Base-by-base conservation (phyloP, 2,329 filamentous ascomycete species). In the Neoascochyta sp. region DNA sequence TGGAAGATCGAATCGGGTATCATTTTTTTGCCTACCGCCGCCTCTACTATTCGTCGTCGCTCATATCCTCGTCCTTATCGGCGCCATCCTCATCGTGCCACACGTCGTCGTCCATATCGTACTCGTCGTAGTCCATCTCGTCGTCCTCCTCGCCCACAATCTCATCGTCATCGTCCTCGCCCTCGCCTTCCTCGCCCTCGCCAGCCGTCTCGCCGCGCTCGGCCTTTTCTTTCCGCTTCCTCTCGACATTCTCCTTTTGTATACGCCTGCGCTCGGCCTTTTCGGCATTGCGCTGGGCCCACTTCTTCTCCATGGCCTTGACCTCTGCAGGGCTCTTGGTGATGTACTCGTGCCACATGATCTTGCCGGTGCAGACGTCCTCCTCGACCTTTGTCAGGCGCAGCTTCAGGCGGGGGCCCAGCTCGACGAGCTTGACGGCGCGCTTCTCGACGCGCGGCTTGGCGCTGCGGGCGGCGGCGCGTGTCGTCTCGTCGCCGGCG, bases 341-440 rank as follows among this genome's bases (percentile, higher is more conserved):
- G 30, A 96, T 80, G 57, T 87, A 93, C 59, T 95, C 88, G 63
- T 98, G 92, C 92, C 92, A 98, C 84, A 98, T 86, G 34, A 95
- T 76, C 60, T 87, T 92, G 27, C 92, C 92, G 15, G 77, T 75
- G 52, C 88, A 95, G 5, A 96, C 66, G 2, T 90, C 92, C 50
- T 98, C 92, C 58, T 98, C 92, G 4, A 98, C 89, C 68, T 98
- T 98, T 32, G 87, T 89, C 65, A 98, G 71, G 17, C 90, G 80
- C 22, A 98, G 68, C 39, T 78, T 83, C 83, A 98, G 82, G 31
- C 92, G 79, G 1, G 92, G 92, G 0, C 92, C 92, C 1, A 98
- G 69, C 65, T 98, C 92, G 3, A 94, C 81, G 5, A 98, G 71
- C 60, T 94, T 95, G 13, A 98, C 86, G 0, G 86, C 89, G 24